Percentiles rank a stretch among this genome's conserved stretches.
These are phyloP conservation scores for Ascochyta clinopodiicola DNA, from an alignment of 2,329 filamentous ascomycete genomes.

Conservation along the genomic window DNA sequence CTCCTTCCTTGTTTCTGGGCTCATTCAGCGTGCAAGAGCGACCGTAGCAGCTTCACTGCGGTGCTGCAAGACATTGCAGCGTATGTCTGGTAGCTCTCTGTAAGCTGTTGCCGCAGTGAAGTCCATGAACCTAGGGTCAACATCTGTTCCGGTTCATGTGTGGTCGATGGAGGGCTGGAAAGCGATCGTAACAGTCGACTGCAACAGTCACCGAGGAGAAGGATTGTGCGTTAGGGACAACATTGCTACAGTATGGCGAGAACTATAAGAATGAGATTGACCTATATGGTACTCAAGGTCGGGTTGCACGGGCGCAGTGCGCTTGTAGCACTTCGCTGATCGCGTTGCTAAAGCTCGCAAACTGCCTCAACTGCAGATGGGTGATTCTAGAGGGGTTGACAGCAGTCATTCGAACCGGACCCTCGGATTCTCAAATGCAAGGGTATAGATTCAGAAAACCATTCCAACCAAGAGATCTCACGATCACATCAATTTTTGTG, in stretches of 20 bases:
- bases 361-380: conserved; percentile 26
- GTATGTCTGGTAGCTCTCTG: neutral
- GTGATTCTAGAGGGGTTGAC: conserved; percentile 1
- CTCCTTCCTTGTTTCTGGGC: neutral
- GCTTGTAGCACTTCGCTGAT: conserved; percentile 14
- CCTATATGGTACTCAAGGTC: neutral
- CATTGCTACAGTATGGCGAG: neutral
- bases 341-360: conserved; percentile 27
- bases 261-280: neutral
- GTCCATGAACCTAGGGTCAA: no score
- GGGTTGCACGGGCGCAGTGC: neutral
- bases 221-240: neutral
- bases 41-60: neutral
- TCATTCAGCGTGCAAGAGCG: neutral
- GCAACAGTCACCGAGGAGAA: neutral
- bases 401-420: neutral
- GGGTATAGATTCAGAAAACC: no score
- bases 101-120: neutral
- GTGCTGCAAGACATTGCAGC: neutral
- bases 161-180: neutral
- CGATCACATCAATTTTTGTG: neutral
- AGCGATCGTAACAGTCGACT: neutral
- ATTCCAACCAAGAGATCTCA: neutral
- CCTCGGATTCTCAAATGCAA: neutral
- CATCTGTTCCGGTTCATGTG: neutral